These are phyloP conservation scores for Colletotrichum lentis DNA, from an alignment of 2,329 filamentous ascomycete species.

Conservation along the genomic window DNA sequence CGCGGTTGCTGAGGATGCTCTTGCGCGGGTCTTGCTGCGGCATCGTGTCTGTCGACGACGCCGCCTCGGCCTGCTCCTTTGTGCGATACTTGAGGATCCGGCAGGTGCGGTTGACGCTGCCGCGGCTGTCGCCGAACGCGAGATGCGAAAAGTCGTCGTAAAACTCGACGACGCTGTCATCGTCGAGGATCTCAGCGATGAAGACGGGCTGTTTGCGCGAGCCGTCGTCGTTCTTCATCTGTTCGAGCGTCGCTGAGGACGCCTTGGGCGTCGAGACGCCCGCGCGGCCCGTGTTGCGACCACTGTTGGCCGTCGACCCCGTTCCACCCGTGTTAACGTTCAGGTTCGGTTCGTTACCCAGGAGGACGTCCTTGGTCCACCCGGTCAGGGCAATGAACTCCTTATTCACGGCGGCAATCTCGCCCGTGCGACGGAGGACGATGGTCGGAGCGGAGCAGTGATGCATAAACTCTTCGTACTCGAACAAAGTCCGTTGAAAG, in stretches of 20 bases:
- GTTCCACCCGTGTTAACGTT: conserved; percentile 80
- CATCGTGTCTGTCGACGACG: conserved; percentile 41
- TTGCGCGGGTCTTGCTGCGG: conserved; percentile 57
- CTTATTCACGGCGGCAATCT: conserved; percentile 94
- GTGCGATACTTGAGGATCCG: conserved; percentile 90
- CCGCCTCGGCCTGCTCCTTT: conserved; percentile 63
- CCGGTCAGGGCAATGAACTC: conserved; percentile 96
- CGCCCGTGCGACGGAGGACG: conserved; percentile 89
- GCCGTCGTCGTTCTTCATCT: conserved; percentile 52
- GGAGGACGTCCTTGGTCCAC: conserved; percentile 88
- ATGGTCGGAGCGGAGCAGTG: conserved; percentile 90
- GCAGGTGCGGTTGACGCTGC: conserved; percentile 83
- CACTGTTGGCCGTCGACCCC: conserved; percentile 54
- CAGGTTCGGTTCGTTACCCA: conserved; percentile 86
- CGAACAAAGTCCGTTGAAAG: conserved; percentile 89
- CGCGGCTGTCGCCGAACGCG: conserved; percentile 89
- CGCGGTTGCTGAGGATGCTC: conserved; percentile 66
- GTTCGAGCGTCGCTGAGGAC: conserved; percentile 54
- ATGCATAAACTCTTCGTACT: conserved; percentile 92
- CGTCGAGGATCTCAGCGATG: conserved; percentile 89
- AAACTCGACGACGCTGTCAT: conserved; percentile 91
- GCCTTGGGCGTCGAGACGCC: conserved; percentile 62
- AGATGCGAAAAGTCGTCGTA: conserved; percentile 95
- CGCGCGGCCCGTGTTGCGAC: conserved; percentile 52
- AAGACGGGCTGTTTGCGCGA: conserved; percentile 78